Evolutionary conservation across 1,139 yeast genomes (phyloP).

Genomic region (Yamadazyma siamensis): DNA sequence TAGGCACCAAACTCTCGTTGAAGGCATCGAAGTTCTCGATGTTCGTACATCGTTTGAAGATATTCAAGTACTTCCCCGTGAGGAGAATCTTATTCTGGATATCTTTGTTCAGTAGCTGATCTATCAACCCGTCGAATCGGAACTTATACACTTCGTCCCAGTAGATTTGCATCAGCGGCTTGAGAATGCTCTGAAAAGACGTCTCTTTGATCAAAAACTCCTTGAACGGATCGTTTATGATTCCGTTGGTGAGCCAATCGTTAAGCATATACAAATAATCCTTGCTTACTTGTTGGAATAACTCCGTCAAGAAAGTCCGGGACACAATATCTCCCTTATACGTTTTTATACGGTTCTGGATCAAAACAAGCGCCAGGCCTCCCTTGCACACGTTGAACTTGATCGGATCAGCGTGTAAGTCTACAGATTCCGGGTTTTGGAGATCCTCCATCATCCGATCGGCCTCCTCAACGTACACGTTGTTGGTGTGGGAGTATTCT

Average conservation of each 20-base stretch:
- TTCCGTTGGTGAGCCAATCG: conserved; percentile 75
- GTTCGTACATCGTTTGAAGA: conserved; percentile 59
- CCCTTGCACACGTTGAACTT: conserved; percentile 62
- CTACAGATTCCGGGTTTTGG: conserved; percentile 33
- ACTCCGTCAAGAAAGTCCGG: conserved; percentile 42
- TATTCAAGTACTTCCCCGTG: conserved; percentile 84
- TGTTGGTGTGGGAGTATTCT: conserved; percentile 2
- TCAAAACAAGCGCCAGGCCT: conserved; percentile 57
- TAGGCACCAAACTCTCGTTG: conserved; percentile 25
- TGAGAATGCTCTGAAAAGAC: conserved; percentile 28
- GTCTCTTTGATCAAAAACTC: conserved; percentile 72
- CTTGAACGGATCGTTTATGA: conserved; percentile 71
- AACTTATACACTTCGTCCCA: conserved; percentile 86
- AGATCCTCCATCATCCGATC: conserved; percentile 5
- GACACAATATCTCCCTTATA: conserved; percentile 68
- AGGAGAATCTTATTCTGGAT: conserved; percentile 63
- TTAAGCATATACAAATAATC: conserved; percentile 71
- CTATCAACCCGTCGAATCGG: conserved; percentile 71
- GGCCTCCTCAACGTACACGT: conserved; percentile 3
- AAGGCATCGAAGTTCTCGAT: conserved; percentile 29
- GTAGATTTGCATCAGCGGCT: conserved; percentile 62
- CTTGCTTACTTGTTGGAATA: conserved; percentile 59
- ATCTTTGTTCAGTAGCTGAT: conserved; percentile 55
- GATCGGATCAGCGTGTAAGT: conserved; percentile 51
- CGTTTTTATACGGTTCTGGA: conserved; percentile 55